Base-by-base conservation (phyloP, 108 stramenopile species). In the Pseudonitzschia multiseries region DNA sequence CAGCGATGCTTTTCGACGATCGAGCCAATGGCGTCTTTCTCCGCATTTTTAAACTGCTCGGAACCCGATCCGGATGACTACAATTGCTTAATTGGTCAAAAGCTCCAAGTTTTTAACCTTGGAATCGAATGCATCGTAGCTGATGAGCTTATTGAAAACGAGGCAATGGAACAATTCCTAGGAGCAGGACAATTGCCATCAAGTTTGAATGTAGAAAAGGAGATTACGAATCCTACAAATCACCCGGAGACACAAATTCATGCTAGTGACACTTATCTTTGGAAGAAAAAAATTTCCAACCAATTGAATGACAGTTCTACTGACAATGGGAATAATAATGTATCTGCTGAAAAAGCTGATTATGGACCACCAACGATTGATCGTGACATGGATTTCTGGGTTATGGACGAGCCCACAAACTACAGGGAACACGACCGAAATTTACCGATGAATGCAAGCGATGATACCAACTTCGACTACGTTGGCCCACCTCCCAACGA, bases 41-140 rank as follows among this genome's bases (percentile, higher is more conserved):
- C 83, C 9, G 80, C 79, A 13, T 85, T 78, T 64, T 61, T 81
- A 29, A 69, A 81, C 59, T 71, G 84, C 54, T 54, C 72, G 18
- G 81, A 82, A 74, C 87, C 87, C n/a, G 87, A 92, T 63, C 91
- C 93, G 20, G 88, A 86, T 61, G 84, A 87, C 29, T 68, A 78
- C 50, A 71, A 89, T 68, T 95, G 93, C 44, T 72, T 92, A 44
- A 89, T 95, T 69, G 87, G 89, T 57, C 93, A 95, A 74, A 95
- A 91, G 60, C 72, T 95, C n/a, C 88, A 94, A 67, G 87, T 91
- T 6, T 90, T 90, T 65, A 89, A 94, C 66, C 67, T 94, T 43
- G 89, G 90, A 57, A 79, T 94, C 41, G 93, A 94, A 54, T 84
- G 86, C 57, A 82, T 86, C 32, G 74, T 89, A 31, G 86, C 85